These are phyloP conservation scores for Ophiostoma sp. DNA, from an alignment of 2,329 filamentous ascomycete genomes.

Conservation along the genomic window DNA sequence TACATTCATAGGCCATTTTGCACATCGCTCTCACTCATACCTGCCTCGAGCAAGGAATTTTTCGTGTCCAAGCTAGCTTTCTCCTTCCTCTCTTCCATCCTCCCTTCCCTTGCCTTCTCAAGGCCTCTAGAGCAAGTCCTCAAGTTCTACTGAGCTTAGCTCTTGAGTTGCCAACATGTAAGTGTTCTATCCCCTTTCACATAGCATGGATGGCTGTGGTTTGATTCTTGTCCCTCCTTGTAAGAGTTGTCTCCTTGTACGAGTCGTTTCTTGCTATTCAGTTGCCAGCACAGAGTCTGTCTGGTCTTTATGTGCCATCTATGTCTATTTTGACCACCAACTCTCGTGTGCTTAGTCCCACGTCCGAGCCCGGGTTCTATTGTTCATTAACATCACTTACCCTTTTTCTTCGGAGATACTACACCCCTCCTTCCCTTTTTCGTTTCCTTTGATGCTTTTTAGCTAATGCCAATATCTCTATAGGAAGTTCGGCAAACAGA, in stretches of 20 bases:
- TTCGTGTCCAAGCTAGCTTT: not conserved
- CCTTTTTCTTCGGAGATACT: not conserved
- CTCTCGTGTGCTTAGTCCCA: not conserved
- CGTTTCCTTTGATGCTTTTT: not conserved
- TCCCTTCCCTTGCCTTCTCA: not conserved
- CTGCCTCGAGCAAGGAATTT: not conserved
- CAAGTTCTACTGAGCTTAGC: not conserved
- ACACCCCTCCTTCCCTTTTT: no score
- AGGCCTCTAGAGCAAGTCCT: not conserved
- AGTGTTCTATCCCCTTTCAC: not conserved
- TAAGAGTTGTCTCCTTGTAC: no score
- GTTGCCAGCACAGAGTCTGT: no score
- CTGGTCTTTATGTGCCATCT: no score
- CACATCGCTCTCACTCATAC: not conserved
- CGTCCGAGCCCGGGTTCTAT: not conserved
- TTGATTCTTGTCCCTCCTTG: not conserved
- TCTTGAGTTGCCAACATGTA: not conserved
- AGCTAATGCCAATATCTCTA: not conserved
- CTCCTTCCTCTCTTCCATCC: not conserved
- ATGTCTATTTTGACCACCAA: not conserved
- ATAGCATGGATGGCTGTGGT: not conserved
- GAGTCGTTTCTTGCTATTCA: no score
- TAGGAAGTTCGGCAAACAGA: slow-evolving; percentile 99
- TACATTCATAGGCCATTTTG: not conserved
- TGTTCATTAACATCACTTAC: not conserved